Conservation (phyloP, 2,329 filamentous ascomycete genomes). For the Fusarium xylarioides region DNA sequence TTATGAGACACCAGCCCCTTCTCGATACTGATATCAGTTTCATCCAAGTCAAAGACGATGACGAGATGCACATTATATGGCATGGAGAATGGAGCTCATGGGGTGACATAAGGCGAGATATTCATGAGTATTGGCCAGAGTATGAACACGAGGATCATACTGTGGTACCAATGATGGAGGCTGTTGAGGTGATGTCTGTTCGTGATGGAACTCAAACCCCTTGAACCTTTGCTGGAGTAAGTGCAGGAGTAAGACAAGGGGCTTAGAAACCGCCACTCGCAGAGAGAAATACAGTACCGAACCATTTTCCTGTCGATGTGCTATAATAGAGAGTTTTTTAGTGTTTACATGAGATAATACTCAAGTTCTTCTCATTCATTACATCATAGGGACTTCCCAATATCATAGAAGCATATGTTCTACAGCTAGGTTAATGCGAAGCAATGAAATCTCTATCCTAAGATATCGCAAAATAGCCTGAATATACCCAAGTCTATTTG, state of each 20-base stretch:
- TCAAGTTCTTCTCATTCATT: neutral
- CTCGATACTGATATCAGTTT: neutral
- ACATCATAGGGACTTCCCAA: neutral
- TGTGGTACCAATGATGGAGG: neutral
- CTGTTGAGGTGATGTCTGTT: neutral
- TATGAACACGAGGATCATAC: neutral
- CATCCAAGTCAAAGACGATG: fast-evolving
- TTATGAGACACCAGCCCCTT: neutral
- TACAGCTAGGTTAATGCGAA: neutral
- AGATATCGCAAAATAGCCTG: neutral
- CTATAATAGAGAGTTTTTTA: neutral
- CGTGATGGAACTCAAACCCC: neutral
- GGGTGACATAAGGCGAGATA: neutral
- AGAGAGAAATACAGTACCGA: neutral
- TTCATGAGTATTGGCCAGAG: neutral
- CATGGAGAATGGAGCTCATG: neutral
- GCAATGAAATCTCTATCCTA: neutral
- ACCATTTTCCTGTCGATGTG: neutral
- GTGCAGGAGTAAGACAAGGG: neutral
- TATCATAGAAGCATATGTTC: neutral
- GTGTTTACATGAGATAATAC: neutral
- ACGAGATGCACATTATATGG: neutral
- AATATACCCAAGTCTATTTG: neutral
- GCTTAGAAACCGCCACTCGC: neutral
- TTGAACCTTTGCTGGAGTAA: neutral